phyloP scores from a whole-genome alignment of 192 early-diverging fungal genomes.

The Umbelopsis ramanniana region DNA sequence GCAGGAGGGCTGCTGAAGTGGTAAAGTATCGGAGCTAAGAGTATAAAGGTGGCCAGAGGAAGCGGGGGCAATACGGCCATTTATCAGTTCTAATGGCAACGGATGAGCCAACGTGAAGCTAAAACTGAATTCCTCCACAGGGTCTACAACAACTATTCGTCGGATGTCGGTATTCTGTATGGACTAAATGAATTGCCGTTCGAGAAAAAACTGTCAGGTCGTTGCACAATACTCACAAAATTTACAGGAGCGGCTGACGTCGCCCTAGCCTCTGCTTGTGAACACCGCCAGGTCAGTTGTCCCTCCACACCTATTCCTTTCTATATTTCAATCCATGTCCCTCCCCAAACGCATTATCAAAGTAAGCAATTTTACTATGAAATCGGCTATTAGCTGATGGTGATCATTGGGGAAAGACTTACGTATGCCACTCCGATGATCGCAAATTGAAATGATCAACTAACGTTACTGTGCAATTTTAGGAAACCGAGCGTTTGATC shows the following conservation, averaged over 20 bases:
- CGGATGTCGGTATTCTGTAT: too few relatives aligned
- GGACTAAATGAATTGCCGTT: too few relatives aligned
- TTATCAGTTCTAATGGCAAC: background rate
- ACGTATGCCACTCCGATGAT: too few relatives aligned
- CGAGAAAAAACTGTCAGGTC: too few relatives aligned
- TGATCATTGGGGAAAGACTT: too few relatives aligned
- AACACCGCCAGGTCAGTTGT: background rate
- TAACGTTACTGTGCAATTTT: background rate
- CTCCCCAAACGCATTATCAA: conserved; percentile 60
- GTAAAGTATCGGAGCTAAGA: background rate
- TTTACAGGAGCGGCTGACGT: background rate
- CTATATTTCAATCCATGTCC: conserved; percentile 37
- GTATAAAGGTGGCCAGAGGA: background rate
- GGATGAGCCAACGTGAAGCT: background rate
- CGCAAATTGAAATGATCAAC: too few relatives aligned
- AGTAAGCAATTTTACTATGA: conserved; percentile 30
- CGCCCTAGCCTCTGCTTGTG: background rate
- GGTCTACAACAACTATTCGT: too few relatives aligned
- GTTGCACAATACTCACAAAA: background rate
- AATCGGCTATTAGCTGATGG: background rate
- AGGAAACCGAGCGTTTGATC: conserved; percentile 96
- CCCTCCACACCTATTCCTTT: background rate
- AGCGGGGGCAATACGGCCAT: background rate
- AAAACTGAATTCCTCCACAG: background rate
- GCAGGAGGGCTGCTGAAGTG: background rate